Base-by-base conservation (phyloP, 2,329 filamentous ascomycete genomes). In the Trichophyton rubrum region DNA sequence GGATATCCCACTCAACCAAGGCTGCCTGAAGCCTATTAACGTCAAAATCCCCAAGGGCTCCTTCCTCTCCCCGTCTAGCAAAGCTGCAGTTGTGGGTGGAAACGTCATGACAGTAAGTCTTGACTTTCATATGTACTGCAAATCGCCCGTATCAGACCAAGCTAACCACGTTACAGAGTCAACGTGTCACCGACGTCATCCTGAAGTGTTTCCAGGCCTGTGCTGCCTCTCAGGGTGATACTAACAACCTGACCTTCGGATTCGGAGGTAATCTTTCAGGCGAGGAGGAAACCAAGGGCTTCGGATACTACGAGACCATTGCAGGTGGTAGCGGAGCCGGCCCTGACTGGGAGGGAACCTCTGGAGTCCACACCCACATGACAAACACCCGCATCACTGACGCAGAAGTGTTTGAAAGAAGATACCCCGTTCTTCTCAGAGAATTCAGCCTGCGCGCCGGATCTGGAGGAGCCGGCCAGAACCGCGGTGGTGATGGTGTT, bases 301-400 rank as follows among this genome's bases (percentile, higher is more conserved):
- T 90, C 67, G 87, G 87, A 9, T 90, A 90, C 74, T 89, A 90
- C 71, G 89, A 93, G 72, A 92, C 88, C 4, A 90, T 93, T 64
- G 85, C 86, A 0, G 88, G 89, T 43, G 89, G 89, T 0, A 84
- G 81, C 43, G 88, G 88, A 30, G 89, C 88, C 0, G 88, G 88
- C 0, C 81, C 85, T 0, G 78, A 79, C 13, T 91, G 88, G 88
- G 78, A 86, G 62, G 88, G 88, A 41, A 85, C 86, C 9, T 83
- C 78, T 59, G 88, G 87, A 15, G 87, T 91, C n/a, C 87, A 92
- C 70, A 87, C 83, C 1, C 87, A 92, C 73, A 90, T 91, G 86
- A 92, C 89, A 5, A 93, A 93, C 71, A 92, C 88, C 2, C 81
- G 88, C 13, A 92, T 91, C 68, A 91, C 88, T 0, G 89, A 92